A percentile compares a stretch with the other conserved stretches of the same genome.
Conservation (phyloP, 768 basidiomycete species). For the Jaapia argillacea region DNA sequence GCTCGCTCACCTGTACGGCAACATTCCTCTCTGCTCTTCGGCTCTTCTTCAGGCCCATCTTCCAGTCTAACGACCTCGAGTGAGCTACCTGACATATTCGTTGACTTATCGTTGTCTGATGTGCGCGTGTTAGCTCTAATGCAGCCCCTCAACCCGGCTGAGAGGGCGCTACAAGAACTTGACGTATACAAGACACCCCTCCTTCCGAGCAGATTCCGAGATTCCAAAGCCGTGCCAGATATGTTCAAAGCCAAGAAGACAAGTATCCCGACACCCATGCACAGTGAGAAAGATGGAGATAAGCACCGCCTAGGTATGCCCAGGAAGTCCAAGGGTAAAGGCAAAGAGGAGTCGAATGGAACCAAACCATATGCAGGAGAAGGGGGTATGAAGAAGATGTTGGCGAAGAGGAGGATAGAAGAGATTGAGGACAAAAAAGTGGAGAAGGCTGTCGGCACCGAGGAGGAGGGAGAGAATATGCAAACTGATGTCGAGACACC, state of each 20-base stretch:
- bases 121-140: too few species aligned
- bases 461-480: constrained; percentile 4
- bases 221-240: constrained; percentile 37
- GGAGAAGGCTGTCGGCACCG: constrained; percentile 9
- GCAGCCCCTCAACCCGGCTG: too few species aligned
- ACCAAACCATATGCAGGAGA: constrained; percentile 74
- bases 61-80: too few species aligned
- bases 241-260: constrained; percentile 48
- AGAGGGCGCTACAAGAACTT: constrained; percentile 59
- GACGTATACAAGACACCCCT: constrained; percentile 77
- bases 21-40: constrained; percentile 23
- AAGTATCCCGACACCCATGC: constrained; percentile 45
- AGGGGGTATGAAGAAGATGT: constrained; percentile 69
- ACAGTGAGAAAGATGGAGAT: constrained; percentile 37
- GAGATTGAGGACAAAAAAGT: constrained; percentile 14
- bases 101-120: too few species aligned
- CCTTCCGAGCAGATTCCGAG: constrained; percentile 49
- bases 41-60: too few species aligned
- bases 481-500: constrained; percentile 9
- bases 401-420: constrained; percentile 53
- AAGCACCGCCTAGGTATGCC: constrained; percentile 38
- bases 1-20: constrained; percentile 40
- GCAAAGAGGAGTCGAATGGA: constrained; percentile 32
- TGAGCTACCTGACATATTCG: too few species aligned
- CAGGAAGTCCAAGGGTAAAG: constrained; percentile 18